phyloP scores from a whole-genome alignment of 345 rosid species.

The Eucalyptus albens region DNA sequence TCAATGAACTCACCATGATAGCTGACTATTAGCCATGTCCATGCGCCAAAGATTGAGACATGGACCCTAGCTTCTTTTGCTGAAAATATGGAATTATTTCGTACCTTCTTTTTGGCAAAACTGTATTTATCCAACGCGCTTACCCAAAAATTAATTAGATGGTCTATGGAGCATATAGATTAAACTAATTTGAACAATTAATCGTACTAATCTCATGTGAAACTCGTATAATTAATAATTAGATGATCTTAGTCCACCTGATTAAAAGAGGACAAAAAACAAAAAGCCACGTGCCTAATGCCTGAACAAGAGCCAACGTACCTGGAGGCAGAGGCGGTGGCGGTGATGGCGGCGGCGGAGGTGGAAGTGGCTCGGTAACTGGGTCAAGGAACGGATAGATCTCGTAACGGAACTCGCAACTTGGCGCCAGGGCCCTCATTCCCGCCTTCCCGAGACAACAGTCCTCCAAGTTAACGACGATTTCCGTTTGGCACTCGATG shows the following conservation, averaged over 20 bases:
- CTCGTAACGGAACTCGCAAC: no score
- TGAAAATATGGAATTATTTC: not conserved
- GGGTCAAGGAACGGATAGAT: no score
- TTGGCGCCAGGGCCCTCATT: no score
- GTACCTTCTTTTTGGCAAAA: not conserved
- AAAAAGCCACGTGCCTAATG: not conserved
- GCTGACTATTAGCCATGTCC: not conserved
- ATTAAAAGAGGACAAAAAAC: not conserved
- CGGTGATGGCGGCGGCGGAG: fast-evolving
- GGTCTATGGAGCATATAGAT: not conserved
- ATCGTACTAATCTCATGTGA: no score
- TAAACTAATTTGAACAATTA: no score
- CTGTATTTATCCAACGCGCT: not conserved
- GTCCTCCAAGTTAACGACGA: fast-evolving
- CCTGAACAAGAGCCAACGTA: not conserved
- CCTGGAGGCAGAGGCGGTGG: not conserved
- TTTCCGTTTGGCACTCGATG: fast-evolving
- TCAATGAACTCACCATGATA: no score
- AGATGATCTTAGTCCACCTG: not conserved
- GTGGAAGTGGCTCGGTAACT: no score
- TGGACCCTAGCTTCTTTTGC: not conserved
- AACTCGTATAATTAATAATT: not conserved
- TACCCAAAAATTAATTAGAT: not conserved
- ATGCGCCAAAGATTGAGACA: not conserved
- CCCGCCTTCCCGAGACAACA: no score